Evolutionary conservation across 139 green algal genomes (phyloP), one percentile per base, ranked within the genome.

Genomic region (Micromonas pusilla): DNA sequence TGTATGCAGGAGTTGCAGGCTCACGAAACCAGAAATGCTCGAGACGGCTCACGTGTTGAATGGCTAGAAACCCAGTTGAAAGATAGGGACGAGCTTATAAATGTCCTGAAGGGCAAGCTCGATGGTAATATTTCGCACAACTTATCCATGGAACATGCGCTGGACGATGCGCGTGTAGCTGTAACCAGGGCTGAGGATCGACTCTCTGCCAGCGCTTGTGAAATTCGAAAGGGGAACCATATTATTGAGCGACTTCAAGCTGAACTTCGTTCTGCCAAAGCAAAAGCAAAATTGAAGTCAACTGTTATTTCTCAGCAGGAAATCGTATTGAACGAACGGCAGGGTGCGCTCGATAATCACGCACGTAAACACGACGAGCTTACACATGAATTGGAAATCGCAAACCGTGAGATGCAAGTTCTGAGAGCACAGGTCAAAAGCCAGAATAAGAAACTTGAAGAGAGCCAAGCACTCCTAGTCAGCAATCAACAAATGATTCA

Each of bases 401-500:
- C 36, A 4, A 5, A 54, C 1, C n/a, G 53, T 1, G 81, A 87
- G 71, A 45, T 84, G 3, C 52, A 76, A 37, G 13, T 36, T n/a
- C 66, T 85, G 26, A 76, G 85, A 76, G 76, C 53, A 6, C 86
- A 91, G 67, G 85, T 80, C 16, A 79, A 82, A 2, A 85, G 90
- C 53, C 85, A 93, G 73, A 78, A 79, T 21, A 70, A 60, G 5
- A 94, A 94, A 83, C 80, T 97, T 65, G 87, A 92, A 68, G 92
- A 97, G n/a, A 87, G 83, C 76, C 85, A 88, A 73, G 36, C 72
- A 80, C 86, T 94, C 84, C 83, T 93, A 80, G 76, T 91, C 76
- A 87, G 84, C 82, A 96, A 95, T 74, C 89, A 97, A 81, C 87
- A 96, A 80, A 96, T 97, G 91, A 96, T 97, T 32, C 80, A 89